phyloP scores from a whole-genome alignment of 345 rosid genomes.

The Stellera chamaejasme region DNA sequence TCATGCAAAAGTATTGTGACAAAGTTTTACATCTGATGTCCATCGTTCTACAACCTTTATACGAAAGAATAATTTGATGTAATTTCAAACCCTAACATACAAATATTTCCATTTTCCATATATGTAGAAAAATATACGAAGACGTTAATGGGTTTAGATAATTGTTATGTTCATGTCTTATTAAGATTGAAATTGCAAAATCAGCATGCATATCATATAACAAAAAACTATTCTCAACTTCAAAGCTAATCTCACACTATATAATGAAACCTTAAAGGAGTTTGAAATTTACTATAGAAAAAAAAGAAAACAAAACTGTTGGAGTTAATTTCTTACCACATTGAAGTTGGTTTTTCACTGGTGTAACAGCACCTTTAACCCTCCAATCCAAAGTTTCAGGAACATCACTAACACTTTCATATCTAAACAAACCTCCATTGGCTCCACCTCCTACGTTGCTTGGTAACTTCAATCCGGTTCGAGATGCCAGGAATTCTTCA shows the following conservation, averaged over 20 bases:
- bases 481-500: constrained; percentile 31
- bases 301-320: too few species aligned
- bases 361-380: constrained; percentile 29
- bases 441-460: too few species aligned
- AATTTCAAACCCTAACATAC: too few species aligned
- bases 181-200: background rate
- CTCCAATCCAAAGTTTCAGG: constrained; percentile 27
- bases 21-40: too few species aligned
- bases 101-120: too few species aligned
- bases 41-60: too few species aligned
- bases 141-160: too few species aligned
- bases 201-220: background rate
- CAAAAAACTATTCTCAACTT: background rate
- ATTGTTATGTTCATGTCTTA: too few species aligned
- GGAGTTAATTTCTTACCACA: constrained; percentile 16
- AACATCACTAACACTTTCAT: constrained; percentile 3
- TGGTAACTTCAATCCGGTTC: too few species aligned
- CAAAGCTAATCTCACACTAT: background rate
- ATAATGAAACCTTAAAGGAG: background rate
- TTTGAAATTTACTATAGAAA: background rate
- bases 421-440: background rate
- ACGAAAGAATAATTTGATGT: too few species aligned
- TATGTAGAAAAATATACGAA: too few species aligned
- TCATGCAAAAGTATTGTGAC: too few species aligned
- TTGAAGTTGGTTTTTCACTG: constrained; percentile 27